Evolutionary conservation across 2,329 filamentous ascomycete species (phyloP), one percentile per base, ranked within the genome.

Genomic region (Epichloe festucae): DNA sequence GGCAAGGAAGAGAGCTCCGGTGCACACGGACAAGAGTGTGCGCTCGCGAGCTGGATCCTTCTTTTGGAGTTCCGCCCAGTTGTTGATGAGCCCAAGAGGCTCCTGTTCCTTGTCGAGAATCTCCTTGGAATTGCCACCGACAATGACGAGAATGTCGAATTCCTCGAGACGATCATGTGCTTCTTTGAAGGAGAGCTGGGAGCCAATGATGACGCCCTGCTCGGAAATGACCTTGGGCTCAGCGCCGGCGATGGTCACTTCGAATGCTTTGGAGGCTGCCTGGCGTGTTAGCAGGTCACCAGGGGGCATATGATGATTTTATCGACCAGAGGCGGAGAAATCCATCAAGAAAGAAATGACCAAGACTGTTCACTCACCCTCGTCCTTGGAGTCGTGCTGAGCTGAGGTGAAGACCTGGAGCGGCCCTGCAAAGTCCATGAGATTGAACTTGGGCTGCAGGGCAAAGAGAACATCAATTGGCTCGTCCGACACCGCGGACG

Each of bases 1-100:
- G 55, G 84, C 88, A 48, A 91, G 79, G 70, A 91, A 79, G 63
- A 91, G 79, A 43, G 84, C 78, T 56, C 87, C 88, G 46, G 86
- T 88, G 73, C 85, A 89, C 67, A 94, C 74, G 58, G 85, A 87
- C 59, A 93, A 72, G 62, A 93, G 73, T 48, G 87, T 90, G 59
- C 88, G 85, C 74, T 94, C 88, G 61, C 85, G 85, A 62, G 75
- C 75, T 12, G 87, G 85, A 60, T 90, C 85, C 61, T 80, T 81
- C 74, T 87, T 82, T 72, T 93, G 87, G 53, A 91, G 74, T 64
- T 90, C 84, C 57, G 84, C 79, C 69, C 84, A 93, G 62, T 84
- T 82, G 59, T 78, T 77, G 73, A 93, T 87, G 65, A 91, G 73
- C 56, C 74, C 71, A 55, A 90, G 74, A 23, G 85, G 85, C 66